Evolutionary conservation across 2,329 filamentous ascomycete genomes (phyloP).

Genomic region (Claviceps arundinis): DNA sequence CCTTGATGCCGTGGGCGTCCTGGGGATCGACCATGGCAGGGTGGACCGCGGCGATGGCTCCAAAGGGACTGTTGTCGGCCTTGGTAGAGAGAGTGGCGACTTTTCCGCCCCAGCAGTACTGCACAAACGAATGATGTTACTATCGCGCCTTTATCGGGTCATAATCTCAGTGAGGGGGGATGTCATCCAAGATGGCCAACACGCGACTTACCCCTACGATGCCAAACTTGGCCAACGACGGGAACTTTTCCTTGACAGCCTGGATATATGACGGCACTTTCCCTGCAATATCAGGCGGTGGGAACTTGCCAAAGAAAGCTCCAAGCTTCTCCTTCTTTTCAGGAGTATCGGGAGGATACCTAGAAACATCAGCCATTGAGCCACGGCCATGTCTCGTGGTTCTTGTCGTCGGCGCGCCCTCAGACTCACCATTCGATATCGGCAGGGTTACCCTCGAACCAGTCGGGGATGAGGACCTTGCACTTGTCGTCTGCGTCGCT

Average conservation of each 20-base stretch:
- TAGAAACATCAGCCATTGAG: slow-evolving; percentile 9
- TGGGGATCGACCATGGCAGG: slow-evolving; percentile 51
- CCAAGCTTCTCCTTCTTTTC: slow-evolving; percentile 49
- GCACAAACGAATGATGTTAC: slow-evolving; percentile 1
- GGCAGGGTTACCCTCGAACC: slow-evolving; percentile 64
- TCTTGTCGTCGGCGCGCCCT: no score
- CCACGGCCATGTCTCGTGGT: no score
- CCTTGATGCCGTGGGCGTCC: slow-evolving; percentile 45
- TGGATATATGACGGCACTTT: slow-evolving; percentile 42
- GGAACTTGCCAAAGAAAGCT: slow-evolving; percentile 42
- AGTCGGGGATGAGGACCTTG: slow-evolving; percentile 83
- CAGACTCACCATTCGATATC: slow-evolving; percentile 33
- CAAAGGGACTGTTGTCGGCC: slow-evolving; percentile 40
- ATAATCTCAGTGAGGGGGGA: not conserved
- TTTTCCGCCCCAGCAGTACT: slow-evolving; percentile 62
- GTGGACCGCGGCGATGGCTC: slow-evolving; percentile 37
- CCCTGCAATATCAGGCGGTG: slow-evolving; percentile 31
- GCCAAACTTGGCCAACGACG: slow-evolving; percentile 44
- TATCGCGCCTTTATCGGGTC: not conserved
- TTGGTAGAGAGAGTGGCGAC: slow-evolving; percentile 40
- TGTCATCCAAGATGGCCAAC: not conserved
- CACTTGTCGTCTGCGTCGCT: slow-evolving; percentile 51
- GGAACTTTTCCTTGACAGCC: slow-evolving; percentile 37
- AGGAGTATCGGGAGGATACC: slow-evolving; percentile 49
- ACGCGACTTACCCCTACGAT: slow-evolving; percentile 40